Base-by-base conservation (phyloP, 202 grass and related monocot genomes). In the Zoysia matrella region DNA sequence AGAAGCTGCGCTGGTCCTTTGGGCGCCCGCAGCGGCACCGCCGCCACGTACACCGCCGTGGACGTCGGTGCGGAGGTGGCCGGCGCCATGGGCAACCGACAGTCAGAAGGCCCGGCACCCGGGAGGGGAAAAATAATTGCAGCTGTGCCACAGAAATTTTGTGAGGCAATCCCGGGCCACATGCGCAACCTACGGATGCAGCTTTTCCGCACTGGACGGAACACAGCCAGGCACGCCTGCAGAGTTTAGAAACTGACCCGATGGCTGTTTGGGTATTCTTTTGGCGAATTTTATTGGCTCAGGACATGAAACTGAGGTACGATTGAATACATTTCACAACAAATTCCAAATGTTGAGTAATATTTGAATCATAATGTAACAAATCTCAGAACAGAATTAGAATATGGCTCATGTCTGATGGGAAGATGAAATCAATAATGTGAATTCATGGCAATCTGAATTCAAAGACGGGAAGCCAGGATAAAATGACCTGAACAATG, bases 31-130 rank as follows among this genome's bases (percentile, higher is more conserved):
- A 98, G 82, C 5, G 92, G 95, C 77, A 93, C 84, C 0, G 95
- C 86, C 41, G 92, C 88, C 39, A 98, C 92, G 83, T 94, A 93
- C 46, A 98, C 88, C 6, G 88, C 74, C 11, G 79, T 60, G 74
- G 76, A 69, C 58, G 51, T 47, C 39, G 86, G 39, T 56, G 67
- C 39, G 49, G 72, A 39, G 49, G 50, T 30, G 41, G 44, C 5
- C 7, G 70, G 16, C 41, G 54, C 13, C 47, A 58, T 15, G 0
- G 18, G 6, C 11, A 41, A 5, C 73, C 3, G n/a, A 7, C 6
- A 11, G 50, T 57, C 72, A 4, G 4, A 8, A 7, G 66, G 73
- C 22, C 22, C 22, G 18, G 44, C 2, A 12, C 14, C 10, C 45
- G 41, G 44, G 55, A 55, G 13, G 11, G 63, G 48, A 49, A 1